These are phyloP conservation scores for Exophiala phaeomuriformis DNA, from an alignment of 2,329 filamentous ascomycete species.

Conservation along the genomic window DNA sequence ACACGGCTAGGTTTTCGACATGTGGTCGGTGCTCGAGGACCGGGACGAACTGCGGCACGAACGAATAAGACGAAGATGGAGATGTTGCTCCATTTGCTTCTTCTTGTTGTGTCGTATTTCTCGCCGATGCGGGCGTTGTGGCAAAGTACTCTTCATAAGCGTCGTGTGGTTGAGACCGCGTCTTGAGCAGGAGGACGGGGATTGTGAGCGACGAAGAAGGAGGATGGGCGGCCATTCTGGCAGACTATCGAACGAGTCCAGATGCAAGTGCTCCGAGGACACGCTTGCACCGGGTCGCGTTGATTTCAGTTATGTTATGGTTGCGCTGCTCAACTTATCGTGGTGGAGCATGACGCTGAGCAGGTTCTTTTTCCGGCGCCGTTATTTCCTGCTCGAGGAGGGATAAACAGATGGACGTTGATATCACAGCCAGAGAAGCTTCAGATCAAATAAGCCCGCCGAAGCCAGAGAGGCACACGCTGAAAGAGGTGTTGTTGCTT, in stretches of 20 bases:
- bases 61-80: conserved; percentile 16
- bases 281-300: neutral
- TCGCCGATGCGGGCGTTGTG: conserved; percentile 3
- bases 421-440: too few relatives aligned
- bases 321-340: too few relatives aligned
- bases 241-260: neutral
- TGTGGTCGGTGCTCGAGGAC: conserved; percentile 42
- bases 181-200: conserved; percentile 44
- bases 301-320: too few relatives aligned
- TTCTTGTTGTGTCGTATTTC: conserved; percentile 1
- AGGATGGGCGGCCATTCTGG: neutral
- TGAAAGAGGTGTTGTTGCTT: too few relatives aligned
- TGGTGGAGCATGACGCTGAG: too few relatives aligned
- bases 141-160: conserved; percentile 42
- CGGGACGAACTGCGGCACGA: conserved; percentile 36
- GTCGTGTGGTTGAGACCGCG: conserved; percentile 40
- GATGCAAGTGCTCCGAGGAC: neutral
- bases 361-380: too few relatives aligned
- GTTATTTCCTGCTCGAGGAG: too few relatives aligned
- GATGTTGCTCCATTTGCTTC: neutral
- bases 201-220: conserved; percentile 4
- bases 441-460: too few relatives aligned
- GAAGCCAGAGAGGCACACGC: too few relatives aligned
- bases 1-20: conserved; percentile 30
- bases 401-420: too few relatives aligned